Evolutionary conservation across 805 yeast genomes (phyloP).

Genomic region (Zygotorulaspora florentina): DNA sequence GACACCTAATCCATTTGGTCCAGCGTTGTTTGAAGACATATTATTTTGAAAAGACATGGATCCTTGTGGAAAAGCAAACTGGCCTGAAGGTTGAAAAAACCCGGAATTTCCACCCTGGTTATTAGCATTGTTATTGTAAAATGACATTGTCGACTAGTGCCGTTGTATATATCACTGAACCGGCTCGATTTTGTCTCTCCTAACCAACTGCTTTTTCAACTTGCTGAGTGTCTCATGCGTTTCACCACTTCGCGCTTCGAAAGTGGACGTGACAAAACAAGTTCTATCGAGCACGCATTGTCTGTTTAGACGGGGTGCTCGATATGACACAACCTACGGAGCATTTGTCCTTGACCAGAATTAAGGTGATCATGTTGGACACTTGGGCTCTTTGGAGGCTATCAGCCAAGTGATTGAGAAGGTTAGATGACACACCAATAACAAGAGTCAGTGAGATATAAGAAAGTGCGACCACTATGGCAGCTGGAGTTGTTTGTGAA

Average conservation of each 20-base stretch:
- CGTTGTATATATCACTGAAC: neutral
- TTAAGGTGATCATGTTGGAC: no score
- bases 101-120: slow-evolving; percentile 11
- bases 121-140: slow-evolving; percentile 10
- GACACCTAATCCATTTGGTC: slow-evolving; percentile 18
- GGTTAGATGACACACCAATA: no score
- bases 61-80: slow-evolving; percentile 35
- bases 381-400: no score
- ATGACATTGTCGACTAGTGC: slow-evolving; percentile 10
- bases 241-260: neutral
- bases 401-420: no score
- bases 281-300: no score
- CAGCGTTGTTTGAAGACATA: slow-evolving; percentile 11
- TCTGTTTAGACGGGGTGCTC: no score
- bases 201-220: neutral
- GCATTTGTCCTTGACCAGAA: no score
- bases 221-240: neutral
- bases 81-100: slow-evolving; percentile 28
- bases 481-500: no score
- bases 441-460: no score
- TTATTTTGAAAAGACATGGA: slow-evolving; percentile 34
- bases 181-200: neutral
- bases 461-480: no score
- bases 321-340: no score
- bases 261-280: no score